Base-by-base conservation (phyloP, 2,329 filamentous ascomycete species). In the Cryphonectria japonica region DNA sequence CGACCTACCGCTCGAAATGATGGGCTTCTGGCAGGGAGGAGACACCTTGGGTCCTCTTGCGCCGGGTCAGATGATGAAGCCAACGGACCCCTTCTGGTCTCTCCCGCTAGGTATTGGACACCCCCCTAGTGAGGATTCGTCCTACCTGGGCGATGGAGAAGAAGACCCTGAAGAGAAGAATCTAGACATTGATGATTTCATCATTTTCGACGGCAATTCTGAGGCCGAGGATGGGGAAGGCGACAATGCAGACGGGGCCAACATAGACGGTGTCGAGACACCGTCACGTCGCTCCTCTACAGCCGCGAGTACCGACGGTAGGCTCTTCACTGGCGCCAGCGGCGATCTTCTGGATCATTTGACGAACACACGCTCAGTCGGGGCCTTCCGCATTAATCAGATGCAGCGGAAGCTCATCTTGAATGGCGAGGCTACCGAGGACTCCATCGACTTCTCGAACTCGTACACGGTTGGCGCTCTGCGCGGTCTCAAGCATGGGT, bases 31-130 rank as follows among this genome's bases (percentile, higher is more conserved):
- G 77, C 85, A 64, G n/a, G 41, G 89, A n/a, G 85, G 93, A 76
- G 92, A 92, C 0, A 91, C 92, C 2, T 86, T 90, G 0, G 92
- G 94, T 80, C 91, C 92, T 9, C 94, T 94, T 79, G 94, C 92
- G 76, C 88, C 92, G 6, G 63, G 43, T 4, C 39, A 46, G 37
- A 50, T 41, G 43, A 52, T 65, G n/a, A 50, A 50, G 22, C 41
- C 63, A n/a, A 50, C n/a, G 11, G 41, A 65, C 29, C 85, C 86
- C 14, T 86, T 43, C 88, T 16, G 90, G 92, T 73, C 87, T 68
- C 85, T 87, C 57, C 64, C 59, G 60, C 29, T 52, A 22, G 43
- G 59, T 29, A 34, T 67, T 63, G 80, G 84, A 22, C 82, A 83
- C 52, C 85, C 87, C 46, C 86, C 87, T 61, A 85, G 82, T 74